A percentile compares a stretch with the other conserved stretches of the same genome.
phyloP scores from a whole-genome alignment of 202 grass and related monocot genomes.

The Setaria italica region DNA sequence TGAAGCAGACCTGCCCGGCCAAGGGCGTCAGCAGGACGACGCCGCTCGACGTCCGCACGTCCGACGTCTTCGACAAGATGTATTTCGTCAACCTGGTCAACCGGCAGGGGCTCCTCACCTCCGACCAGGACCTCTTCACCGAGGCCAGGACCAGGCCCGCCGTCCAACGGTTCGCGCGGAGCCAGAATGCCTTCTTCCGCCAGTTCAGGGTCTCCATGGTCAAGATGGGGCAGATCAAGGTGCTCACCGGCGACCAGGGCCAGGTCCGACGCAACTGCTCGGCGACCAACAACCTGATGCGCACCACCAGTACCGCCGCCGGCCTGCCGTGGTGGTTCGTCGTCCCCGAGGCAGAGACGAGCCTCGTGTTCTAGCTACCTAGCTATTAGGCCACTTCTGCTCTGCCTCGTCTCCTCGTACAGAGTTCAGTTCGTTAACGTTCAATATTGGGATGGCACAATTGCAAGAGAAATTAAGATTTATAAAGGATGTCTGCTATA shows the following conservation, averaged over 20 bases:
- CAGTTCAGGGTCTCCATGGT: slow-evolving; percentile 38
- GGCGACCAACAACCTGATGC: slow-evolving; percentile 25
- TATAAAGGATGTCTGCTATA: too few species aligned
- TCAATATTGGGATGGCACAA: too few species aligned
- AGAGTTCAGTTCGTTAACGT: too few species aligned
- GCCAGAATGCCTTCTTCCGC: too few species aligned
- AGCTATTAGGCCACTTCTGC: too few species aligned
- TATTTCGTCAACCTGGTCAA: slow-evolving; percentile 66
- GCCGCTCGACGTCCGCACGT: slow-evolving; percentile 50
- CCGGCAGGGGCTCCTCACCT: slow-evolving; percentile 62
- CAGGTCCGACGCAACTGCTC: slow-evolving; percentile 58
- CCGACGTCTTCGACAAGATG: slow-evolving; percentile 63
- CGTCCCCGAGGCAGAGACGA: neutral
- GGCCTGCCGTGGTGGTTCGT: too few species aligned
- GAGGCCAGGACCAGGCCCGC: neutral
- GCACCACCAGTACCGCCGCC: neutral
- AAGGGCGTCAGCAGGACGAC: slow-evolving; percentile 41
- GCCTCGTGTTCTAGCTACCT: slow-evolving; percentile 36
- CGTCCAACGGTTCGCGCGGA: too few species aligned
- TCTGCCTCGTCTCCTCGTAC: too few species aligned
- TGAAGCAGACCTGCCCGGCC: slow-evolving; percentile 56
- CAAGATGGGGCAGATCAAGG: slow-evolving; percentile 71
- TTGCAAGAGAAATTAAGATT: too few species aligned
- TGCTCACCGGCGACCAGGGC: slow-evolving; percentile 36
- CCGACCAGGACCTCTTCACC: slow-evolving; percentile 61